phyloP scores from a whole-genome alignment of 2,329 filamentous ascomycete genomes.

The Dothideomycetidae sp. region DNA sequence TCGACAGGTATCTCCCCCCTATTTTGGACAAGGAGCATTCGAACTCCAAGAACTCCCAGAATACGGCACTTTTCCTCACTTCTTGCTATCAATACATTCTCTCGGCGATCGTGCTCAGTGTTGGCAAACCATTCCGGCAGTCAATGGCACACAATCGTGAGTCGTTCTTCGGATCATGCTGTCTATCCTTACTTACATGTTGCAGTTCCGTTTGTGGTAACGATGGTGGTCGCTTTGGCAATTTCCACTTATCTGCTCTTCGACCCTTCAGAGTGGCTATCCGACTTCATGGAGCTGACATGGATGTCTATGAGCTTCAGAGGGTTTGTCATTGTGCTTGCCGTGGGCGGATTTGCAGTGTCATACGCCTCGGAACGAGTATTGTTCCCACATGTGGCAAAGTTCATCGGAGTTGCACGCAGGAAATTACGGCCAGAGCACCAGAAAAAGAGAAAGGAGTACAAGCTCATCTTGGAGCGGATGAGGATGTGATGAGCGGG shows the following conservation, averaged over 20 bases:
- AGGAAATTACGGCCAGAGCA: conserved; percentile 40
- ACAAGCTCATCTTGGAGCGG: conserved; percentile 64
- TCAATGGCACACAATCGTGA: conserved; percentile 64
- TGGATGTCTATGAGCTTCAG: conserved; percentile 59
- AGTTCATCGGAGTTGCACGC: conserved; percentile 48
- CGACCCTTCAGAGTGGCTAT: conserved; percentile 54
- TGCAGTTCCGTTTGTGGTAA: conserved; percentile 67
- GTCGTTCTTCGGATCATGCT: conserved; percentile 24
- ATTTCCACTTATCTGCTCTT: conserved; percentile 71
- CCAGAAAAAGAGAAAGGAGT: conserved; percentile 69
- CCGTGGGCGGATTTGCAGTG: conserved; percentile 50
- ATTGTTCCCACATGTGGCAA: conserved; percentile 55
- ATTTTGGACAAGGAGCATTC: conserved; percentile 61
- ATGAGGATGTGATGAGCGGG: conserved; percentile 26
- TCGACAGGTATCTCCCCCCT: conserved; percentile 59
- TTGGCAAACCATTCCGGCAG: conserved; percentile 82
- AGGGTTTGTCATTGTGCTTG: conserved; percentile 55
- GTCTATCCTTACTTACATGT: conserved; percentile 13
- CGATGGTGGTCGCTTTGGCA: conserved; percentile 52
- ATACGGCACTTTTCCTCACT: conserved; percentile 76
- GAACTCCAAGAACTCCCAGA: conserved; percentile 83
- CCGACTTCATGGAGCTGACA: conserved; percentile 72
- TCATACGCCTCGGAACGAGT: conserved; percentile 60
- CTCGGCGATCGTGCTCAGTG: conserved; percentile 74
- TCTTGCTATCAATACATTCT: conserved; percentile 94